Base-by-base conservation (phyloP, 768 basidiomycete genomes). In the Cystobasidiopsis lactophilus region DNA sequence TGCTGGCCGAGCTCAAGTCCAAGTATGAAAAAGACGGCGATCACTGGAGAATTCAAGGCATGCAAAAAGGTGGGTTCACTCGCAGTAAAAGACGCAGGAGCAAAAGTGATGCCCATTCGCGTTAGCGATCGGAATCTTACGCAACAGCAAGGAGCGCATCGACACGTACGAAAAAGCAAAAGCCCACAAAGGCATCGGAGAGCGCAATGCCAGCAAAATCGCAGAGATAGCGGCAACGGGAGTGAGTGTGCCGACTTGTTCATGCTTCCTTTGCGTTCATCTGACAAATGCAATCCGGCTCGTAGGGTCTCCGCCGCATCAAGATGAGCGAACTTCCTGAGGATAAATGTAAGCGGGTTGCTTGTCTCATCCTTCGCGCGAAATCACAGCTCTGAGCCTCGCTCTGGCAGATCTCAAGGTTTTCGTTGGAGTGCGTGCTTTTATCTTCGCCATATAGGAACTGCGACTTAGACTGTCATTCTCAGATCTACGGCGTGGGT, bases 401-500 rank as follows among this genome's bases (percentile, higher is more conserved):
- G n/a, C n/a, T n/a, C n/a, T n/a, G n/a, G n/a, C n/a, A n/a, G n/a
- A n/a, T 27, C 71, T 73, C 2, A 67, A 70, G 23, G 43, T 77
- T 10, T 88, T 91, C 61, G 74, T 75, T 51, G 80, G 82, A 7
- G 79, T 93, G 40, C 89, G 89, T 60, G 85, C 82, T 30, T 83
- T 88, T 53, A 86, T 50, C 9, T 24, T 11, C 14, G 39, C n/a
- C 5, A 1, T 41, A 5, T 27, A 21, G 19, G 41, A 43, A n/a
- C n/a, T n/a, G n/a, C n/a, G n/a, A n/a, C n/a, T n/a, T n/a, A 7
- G 41, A 7, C 13, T 7, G 19, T 21, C 9, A 7, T 9, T 50
- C 27, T 3, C 30, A 21, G 24, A 14, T 52, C 11, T 30, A 26
- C 39, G 56, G 56, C 24, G 56, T 57, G n/a, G 66, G 85, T 13